Evolutionary conservation across 192 early-diverging fungal species (phyloP), one percentile per base, ranked within the genome.

Genomic region (Haplosporangium gracile): DNA sequence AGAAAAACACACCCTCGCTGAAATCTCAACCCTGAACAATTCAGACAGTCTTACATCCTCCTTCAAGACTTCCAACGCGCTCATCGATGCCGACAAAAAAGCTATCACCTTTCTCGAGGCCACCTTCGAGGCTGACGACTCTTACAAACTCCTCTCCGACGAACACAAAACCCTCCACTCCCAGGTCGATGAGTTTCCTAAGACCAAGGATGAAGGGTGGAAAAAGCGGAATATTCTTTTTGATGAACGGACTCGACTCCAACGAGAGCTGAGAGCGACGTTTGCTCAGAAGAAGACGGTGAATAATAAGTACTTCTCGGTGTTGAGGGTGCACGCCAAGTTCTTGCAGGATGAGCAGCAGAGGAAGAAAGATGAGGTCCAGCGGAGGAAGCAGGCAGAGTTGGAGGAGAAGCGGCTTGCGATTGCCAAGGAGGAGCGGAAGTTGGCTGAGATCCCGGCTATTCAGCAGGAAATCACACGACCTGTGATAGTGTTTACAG

Each of bases 361-460:
- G 49, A 91, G 91, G 45, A 89, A 89, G 47, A 91, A 91, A 76
- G 87, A 86, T 40, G 93, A 92, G 72, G 89, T 93, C 77, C 90
- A 94, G 78, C 91, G 91, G 76, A 89, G 90, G 77, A 90, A 87
- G 45, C 89, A 93, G 78, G 88, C 92, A 57, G 92, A 92, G 74
- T 90, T 93, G 74, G 93, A 93, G 75, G 92, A 92, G 63, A 91
- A 93, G 75, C 90, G 94, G 20, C 76, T 91, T 69, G 92, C 88
- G 43, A 84, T 91, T 47, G 95, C 95, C 0, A 90, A 92, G 74
- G 85, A 92, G 70, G 95, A 96, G 84, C 93, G 92, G 43, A 97
- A 98, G 78, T 88, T 93, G 72, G 97, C 96, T 36, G 93, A 96
- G 74, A 87, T 95, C 34, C 96, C 96, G 36, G 97, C 97, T 0